Evolutionary conservation across 1,284 basidiomycete genomes (phyloP).

Genomic region (Marasmius oreades): DNA sequence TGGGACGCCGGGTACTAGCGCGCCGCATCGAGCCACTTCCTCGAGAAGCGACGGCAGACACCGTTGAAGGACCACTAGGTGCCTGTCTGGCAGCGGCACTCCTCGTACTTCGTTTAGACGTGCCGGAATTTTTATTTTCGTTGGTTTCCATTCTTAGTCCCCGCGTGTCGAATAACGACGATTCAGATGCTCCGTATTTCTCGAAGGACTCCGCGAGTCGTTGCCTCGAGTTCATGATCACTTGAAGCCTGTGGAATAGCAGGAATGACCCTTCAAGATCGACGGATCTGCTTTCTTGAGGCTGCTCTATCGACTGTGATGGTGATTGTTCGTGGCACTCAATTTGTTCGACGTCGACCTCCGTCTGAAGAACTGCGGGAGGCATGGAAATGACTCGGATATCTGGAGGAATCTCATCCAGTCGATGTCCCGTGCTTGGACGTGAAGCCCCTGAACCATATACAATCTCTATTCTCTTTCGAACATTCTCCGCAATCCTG

Average conservation of each 20-base stretch:
- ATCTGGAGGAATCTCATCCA: not conserved
- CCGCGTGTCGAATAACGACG: not conserved
- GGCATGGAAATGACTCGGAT: not conserved
- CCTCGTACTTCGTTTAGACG: too few relatives aligned
- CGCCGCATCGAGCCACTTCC: too few relatives aligned
- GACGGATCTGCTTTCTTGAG: not conserved
- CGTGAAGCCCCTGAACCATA: not conserved
- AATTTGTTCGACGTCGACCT: too few relatives aligned
- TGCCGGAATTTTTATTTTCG: too few relatives aligned
- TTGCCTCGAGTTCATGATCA: not conserved
- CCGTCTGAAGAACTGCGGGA: not conserved
- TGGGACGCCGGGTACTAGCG: too few relatives aligned
- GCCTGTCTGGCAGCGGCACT: too few relatives aligned
- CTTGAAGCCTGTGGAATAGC: not conserved
- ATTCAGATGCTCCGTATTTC: not conserved
- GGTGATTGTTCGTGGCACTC: not conserved
- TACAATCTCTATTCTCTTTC: slow-evolving; percentile 4
- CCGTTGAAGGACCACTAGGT: too few relatives aligned
- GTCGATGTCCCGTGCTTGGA: not conserved
- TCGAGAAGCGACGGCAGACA: too few relatives aligned
- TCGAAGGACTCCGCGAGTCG: not conserved
- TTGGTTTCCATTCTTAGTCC: not conserved
- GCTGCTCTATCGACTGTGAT: not conserved
- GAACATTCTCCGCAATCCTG: slow-evolving; percentile 8
- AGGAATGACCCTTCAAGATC: not conserved